Evolutionary conservation across 805 yeast genomes (phyloP), one percentile per base, ranked within the genome.

Genomic region (Ogataea sp.): DNA sequence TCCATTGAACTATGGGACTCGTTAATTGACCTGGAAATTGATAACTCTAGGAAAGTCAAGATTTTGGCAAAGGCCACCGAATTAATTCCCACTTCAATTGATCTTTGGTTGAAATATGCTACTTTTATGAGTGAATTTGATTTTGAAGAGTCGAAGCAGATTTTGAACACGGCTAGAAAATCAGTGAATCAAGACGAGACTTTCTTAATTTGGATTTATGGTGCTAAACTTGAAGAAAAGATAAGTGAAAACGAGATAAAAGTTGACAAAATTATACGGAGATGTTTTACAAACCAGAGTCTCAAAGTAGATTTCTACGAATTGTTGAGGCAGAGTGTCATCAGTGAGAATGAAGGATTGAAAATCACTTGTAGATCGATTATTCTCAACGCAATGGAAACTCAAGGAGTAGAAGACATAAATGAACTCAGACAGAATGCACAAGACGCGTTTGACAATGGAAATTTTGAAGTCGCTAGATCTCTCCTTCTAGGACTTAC

Each of bases 31-130:
- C 52, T 75, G 35, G 96, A 89, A 52, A 65, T 64, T 0, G 73
- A 74, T 20, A 47, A 55, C 1, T 59, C 56, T 0, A 78, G 78
- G 39, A 75, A 71, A 1, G 51, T 62, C 17, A 72, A 73, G 44
- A 68, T 88, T 41, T 57, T 86, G 3, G 44, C 53, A 1, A 81
- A 80, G 39, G 90, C 96, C 0, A 68, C 80, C 0, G 83, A 80
- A 43, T 55, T 86, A 20, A 68, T 85, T 17, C 88, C 96, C 0
- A 41, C 58, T 1, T 72, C 82, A 27, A 70, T 82, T 50, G 72
- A 70, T 1, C 62, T 89, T 34, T 84, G 95, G 94, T 53, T 75
- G 9, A 65, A 71, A 2, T 61, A 80, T 29, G 69, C 82, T 6
- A 65, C 70, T 2, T 57, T 81, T 29, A 67, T 82, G 11, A 63